Base-by-base conservation (phyloP, 371 early-diverging fungal genomes). In the Dipsacomyces acuminosporus region DNA sequence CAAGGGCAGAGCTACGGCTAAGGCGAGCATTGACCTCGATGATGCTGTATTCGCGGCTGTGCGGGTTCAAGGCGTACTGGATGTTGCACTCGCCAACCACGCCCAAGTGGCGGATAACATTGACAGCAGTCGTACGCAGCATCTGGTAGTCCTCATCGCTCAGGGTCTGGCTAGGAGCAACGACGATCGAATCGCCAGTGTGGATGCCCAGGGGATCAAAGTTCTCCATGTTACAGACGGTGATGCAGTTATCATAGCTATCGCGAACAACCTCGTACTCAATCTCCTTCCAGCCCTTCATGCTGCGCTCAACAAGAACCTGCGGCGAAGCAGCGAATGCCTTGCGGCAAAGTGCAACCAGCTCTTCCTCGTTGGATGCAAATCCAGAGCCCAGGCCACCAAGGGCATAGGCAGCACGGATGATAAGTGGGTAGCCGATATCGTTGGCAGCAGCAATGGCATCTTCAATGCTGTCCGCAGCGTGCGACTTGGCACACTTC, bases 221-320 rank as follows among this genome's bases (percentile, higher is more conserved):
- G 82, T 96, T 96, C 77, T 96, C 96, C 96, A 96, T 96, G 78
- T 96, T 94, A 80, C 94, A 96, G 51, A 96, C 94, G 15, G 94
- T 93, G 55, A 96, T 92, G 76, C 94, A 93, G 78, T 96, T 96
- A 77, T 94, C 88, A 19, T 76, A 75, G 55, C 82, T 80, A 73
- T 96, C 96, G 44, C 96, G 85, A 8, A 96, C 94, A 40, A 96
- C 96, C 72, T 96, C 96, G 71, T 94, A 96, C 72, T 96, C 96
- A 34, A 96, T 85, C 78, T 96, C 96, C 76, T 96, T 96, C 96
- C 96, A 96, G 11, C 96, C 96, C 78, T 94, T 94, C 96, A 96
- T 96, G 42, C 84, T 83, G 61, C 83, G 82, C 74, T 96, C 96
- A n/a, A 96, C 85, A 22, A 96, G 74, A 8, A 96, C 86, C 67